Evolutionary conservation across 2,329 filamentous ascomycete species (phyloP).

Genomic region (Ophiostoma perfectum): DNA sequence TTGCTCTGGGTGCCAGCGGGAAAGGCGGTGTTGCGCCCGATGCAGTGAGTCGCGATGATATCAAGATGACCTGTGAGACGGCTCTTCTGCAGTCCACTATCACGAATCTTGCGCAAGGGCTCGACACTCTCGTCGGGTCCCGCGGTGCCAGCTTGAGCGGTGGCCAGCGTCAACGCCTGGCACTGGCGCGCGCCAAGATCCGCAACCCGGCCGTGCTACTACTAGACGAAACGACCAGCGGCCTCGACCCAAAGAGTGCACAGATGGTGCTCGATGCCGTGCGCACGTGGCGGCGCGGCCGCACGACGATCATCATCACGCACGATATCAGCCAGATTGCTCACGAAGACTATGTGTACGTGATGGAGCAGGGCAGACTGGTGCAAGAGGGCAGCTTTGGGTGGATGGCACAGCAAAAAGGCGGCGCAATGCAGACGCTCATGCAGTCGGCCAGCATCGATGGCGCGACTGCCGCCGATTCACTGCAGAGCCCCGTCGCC

Average conservation of each 20-base stretch:
- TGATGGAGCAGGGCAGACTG: constrained; percentile 65
- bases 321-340: constrained; percentile 77
- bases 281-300: constrained; percentile 67
- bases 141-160: constrained; percentile 66
- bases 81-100: constrained; percentile 67
- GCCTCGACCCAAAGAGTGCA: constrained; percentile 69
- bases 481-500: not conserved
- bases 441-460: constrained; percentile 13
- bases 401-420: constrained; percentile 11
- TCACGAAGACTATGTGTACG: constrained; percentile 69
- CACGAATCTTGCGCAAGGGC: constrained; percentile 58
- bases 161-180: constrained; percentile 77
- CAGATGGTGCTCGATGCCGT: constrained; percentile 67
- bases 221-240: constrained; percentile 83
- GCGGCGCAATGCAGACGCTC: constrained; percentile 16
- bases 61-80: constrained; percentile 58
- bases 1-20: constrained; percentile 49
- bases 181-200: constrained; percentile 70
- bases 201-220: constrained; percentile 75
- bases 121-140: constrained; percentile 68
- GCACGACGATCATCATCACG: constrained; percentile 89
- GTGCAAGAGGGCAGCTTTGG: constrained; percentile 61
- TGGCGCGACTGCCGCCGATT: not conserved
- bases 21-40: not conserved
- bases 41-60: constrained; percentile 32